Percentiles rank a stretch among this genome's conserved stretches.
phyloP scores from a whole-genome alignment of 768 basidiomycete genomes.

The Albatrellus ellisii region DNA sequence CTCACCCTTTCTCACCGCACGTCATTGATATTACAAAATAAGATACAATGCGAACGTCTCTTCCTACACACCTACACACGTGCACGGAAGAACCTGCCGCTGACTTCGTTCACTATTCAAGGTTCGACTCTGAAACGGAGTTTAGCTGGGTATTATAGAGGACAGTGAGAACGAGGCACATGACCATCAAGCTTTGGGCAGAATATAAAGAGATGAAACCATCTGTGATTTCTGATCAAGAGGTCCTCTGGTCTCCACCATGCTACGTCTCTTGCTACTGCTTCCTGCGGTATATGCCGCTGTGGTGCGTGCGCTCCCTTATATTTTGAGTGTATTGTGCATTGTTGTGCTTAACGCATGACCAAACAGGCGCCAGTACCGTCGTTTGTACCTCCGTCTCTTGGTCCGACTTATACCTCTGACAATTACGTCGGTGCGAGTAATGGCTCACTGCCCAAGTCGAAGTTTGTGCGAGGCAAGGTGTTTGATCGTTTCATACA shows the following conservation, averaged over 20 bases:
- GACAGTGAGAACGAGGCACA: too few species aligned
- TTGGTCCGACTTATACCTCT: conserved; percentile 16
- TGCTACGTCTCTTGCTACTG: conserved; percentile 3
- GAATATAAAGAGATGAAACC: not conserved
- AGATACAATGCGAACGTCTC: too few species aligned
- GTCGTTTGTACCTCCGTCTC: conserved; percentile 19
- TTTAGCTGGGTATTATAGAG: too few species aligned
- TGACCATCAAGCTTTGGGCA: not conserved
- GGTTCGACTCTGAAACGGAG: too few species aligned
- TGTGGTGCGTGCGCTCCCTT: too few species aligned
- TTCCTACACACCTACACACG: too few species aligned
- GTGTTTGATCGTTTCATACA: conserved; percentile 35
- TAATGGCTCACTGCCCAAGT: conserved; percentile 30
- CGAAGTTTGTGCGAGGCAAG: conserved; percentile 25
- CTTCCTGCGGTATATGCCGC: conserved; percentile 5
- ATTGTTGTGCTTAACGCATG: not conserved
- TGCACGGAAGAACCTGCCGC: too few species aligned
- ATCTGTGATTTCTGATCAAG: not conserved
- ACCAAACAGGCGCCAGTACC: conserved; percentile 11
- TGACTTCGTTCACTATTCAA: too few species aligned
- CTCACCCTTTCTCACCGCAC: too few species aligned
- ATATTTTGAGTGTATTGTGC: not conserved
- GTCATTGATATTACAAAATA: too few species aligned
- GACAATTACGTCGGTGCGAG: conserved; percentile 28
- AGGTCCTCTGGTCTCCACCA: not conserved